Percentiles rank a stretch among this genome's conserved stretches.
Conservation (phyloP, 1,284 basidiomycete genomes). For the Ustilago xerochloae region DNA sequence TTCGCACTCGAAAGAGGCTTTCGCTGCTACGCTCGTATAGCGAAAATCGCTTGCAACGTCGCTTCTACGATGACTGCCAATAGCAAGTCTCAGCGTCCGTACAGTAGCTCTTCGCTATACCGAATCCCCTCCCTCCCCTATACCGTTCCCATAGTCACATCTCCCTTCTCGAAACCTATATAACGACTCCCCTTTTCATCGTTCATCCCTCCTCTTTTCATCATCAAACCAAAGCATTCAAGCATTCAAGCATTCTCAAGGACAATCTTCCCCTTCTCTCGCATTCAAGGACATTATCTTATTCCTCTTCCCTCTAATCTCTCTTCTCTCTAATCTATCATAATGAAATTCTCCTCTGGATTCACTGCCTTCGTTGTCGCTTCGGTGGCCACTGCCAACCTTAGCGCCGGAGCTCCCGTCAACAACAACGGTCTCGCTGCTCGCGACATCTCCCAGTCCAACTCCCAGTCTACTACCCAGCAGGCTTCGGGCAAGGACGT, state of each 20-base stretch:
- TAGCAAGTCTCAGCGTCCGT: neutral
- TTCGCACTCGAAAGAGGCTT: neutral
- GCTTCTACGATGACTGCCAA: no score
- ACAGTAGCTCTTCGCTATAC: neutral
- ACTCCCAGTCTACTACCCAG: conserved; percentile 21
- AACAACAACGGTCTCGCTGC: conserved; percentile 1
- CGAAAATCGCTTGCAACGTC: neutral
- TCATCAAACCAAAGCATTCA: conserved; percentile 22
- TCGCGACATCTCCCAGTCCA: conserved; percentile 21
- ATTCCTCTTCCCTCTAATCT: neutral
- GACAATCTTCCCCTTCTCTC: conserved; percentile 8
- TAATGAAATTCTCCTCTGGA: conserved; percentile 33
- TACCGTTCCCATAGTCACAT: neutral
- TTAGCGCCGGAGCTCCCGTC: conserved; percentile 26
- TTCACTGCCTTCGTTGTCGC: conserved; percentile 37
- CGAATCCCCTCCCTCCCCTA: neutral
- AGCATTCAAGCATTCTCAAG: conserved; percentile 20
- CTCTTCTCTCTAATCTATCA: conserved; percentile 13
- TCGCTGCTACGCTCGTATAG: neutral
- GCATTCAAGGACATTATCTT: conserved; percentile 11
- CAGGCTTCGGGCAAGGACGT: conserved; percentile 22
- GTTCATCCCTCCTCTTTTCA: conserved; percentile 2
- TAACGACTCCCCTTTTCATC: conserved; percentile 5
- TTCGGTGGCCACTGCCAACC: conserved; percentile 32
- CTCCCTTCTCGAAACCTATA: conserved; percentile 5